Conservation (phyloP, 225 moss, liverwort and hornwort genomes). For the Sphagnum tenellum region DNA sequence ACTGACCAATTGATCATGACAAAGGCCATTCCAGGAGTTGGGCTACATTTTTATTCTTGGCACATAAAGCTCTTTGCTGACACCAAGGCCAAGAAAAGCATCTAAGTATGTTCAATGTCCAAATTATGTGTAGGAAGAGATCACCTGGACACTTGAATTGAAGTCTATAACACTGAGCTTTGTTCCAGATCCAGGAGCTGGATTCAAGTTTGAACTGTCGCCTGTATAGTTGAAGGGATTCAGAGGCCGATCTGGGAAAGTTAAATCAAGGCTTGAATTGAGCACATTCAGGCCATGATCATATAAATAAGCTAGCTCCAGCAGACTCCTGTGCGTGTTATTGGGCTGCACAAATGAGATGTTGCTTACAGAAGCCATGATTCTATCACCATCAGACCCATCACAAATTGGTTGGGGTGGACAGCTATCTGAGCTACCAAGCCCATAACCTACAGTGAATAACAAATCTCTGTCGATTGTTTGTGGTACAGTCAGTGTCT, state of each 20-base stretch:
- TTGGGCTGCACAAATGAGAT: constrained; percentile 30
- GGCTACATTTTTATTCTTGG: too few relatives aligned
- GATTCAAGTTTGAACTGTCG: constrained; percentile 1
- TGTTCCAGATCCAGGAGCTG: constrained; percentile 25
- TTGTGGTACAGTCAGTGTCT: constrained; percentile 28
- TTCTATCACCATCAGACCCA: constrained; percentile 17
- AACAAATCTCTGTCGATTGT: constrained; percentile 18
- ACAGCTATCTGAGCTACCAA: constrained; percentile 26
- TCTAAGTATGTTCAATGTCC: too few relatives aligned
- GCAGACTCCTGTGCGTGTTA: constrained; percentile 17
- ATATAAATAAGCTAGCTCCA: constrained; percentile 30
- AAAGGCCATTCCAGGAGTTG: too few relatives aligned
- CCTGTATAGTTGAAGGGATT: constrained; percentile 27
- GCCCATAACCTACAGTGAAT: constrained; percentile 35
- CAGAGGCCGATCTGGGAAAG: constrained; percentile 22
- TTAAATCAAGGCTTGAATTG: constrained; percentile 15
- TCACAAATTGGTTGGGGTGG: constrained; percentile 16
- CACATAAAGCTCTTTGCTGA: too few relatives aligned
- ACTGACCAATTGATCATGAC: too few relatives aligned
- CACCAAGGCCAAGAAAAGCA: too few relatives aligned
- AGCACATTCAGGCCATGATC: constrained; percentile 10
- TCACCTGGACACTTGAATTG: constrained; percentile 33
- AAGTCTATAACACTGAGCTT: constrained; percentile 26
- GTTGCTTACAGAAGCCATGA: constrained; percentile 34
- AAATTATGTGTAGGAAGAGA: too few relatives aligned